Evolutionary conservation across 1,284 basidiomycete genomes (phyloP).

Genomic region (Sporisorium scitamineum): DNA sequence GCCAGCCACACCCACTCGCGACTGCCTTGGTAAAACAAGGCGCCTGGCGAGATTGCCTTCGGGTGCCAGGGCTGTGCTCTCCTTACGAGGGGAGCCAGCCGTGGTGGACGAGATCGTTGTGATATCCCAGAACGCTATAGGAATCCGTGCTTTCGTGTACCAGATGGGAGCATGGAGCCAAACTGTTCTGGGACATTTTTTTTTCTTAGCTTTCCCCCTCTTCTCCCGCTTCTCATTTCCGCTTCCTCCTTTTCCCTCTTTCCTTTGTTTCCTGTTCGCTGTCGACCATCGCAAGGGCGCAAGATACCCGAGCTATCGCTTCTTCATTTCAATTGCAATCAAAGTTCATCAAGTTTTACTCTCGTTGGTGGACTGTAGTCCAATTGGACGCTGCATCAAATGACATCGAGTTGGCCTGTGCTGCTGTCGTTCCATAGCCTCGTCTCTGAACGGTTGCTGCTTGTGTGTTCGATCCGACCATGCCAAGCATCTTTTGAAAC

Average conservation of each 20-base stretch:
- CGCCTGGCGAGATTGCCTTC: constrained; percentile 44
- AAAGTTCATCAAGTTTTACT: too few relatives aligned
- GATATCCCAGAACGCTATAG: constrained; percentile 58
- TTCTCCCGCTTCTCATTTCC: background rate
- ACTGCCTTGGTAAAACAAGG: constrained; percentile 35
- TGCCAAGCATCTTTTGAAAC: too few relatives aligned
- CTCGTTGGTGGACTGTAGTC: too few relatives aligned
- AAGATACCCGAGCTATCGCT: background rate
- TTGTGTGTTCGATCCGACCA: too few relatives aligned
- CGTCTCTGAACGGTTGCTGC: too few relatives aligned
- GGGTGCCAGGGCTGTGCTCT: constrained; percentile 48
- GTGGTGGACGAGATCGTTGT: constrained; percentile 59
- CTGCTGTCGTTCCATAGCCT: too few relatives aligned
- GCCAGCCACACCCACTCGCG: constrained; percentile 65
- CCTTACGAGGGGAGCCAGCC: constrained; percentile 16
- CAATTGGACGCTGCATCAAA: too few relatives aligned
- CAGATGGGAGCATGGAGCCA: constrained; percentile 47
- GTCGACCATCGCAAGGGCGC: background rate
- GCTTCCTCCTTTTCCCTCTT: background rate
- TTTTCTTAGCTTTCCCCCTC: background rate
- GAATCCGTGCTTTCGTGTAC: constrained; percentile 43
- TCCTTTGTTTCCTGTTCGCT: background rate
- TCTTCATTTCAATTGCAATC: background rate
- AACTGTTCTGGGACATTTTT: constrained; percentile 56
- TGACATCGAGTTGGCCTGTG: too few relatives aligned